Conservation (phyloP, 2,329 filamentous ascomycete species). For the Thelonectria discophora region DNA sequence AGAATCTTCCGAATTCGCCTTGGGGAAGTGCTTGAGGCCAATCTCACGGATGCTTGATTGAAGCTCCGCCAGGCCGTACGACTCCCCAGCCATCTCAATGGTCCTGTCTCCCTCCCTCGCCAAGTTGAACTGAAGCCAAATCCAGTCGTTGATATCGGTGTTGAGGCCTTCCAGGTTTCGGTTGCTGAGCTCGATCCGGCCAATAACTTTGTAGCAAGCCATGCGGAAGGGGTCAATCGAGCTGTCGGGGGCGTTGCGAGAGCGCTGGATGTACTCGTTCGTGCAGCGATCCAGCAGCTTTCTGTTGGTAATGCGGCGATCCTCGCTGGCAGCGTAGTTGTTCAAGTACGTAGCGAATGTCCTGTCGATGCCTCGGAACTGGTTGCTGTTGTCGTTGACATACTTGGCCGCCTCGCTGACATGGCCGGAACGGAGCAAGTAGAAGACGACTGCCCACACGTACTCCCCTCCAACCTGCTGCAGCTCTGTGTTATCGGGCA, state of each 20-base stretch:
- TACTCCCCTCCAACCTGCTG: constrained; percentile 84
- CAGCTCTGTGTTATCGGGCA: constrained; percentile 80
- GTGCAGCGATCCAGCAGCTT: constrained; percentile 88
- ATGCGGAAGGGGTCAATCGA: constrained; percentile 94
- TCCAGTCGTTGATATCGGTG: constrained; percentile 74
- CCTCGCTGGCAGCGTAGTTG: constrained; percentile 79
- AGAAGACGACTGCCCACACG: constrained; percentile 95
- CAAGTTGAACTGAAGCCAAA: constrained; percentile 77
- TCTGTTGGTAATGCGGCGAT: constrained; percentile 75
- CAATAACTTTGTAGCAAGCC: constrained; percentile 98
- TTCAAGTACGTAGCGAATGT: constrained; percentile 90
- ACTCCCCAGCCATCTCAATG: constrained; percentile 71
- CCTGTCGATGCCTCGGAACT: constrained; percentile 90
- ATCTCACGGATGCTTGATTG: constrained; percentile 87
- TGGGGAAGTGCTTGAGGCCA: constrained; percentile 88
- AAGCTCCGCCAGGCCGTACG: constrained; percentile 72
- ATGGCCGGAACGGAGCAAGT: constrained; percentile 85
- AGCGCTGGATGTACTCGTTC: constrained; percentile 87
- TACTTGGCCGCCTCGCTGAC: constrained; percentile 86
- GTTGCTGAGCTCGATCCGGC: constrained; percentile 75
- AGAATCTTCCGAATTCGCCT: constrained; percentile 76
- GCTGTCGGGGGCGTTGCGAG: constrained; percentile 84
- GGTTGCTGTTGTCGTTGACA: constrained; percentile 78
- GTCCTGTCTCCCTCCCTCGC: constrained; percentile 71
- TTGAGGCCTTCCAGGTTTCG: constrained; percentile 70